These are phyloP conservation scores for Pontederia crassipes DNA, from an alignment of 176 grass and related monocot species.

Conservation along the genomic window DNA sequence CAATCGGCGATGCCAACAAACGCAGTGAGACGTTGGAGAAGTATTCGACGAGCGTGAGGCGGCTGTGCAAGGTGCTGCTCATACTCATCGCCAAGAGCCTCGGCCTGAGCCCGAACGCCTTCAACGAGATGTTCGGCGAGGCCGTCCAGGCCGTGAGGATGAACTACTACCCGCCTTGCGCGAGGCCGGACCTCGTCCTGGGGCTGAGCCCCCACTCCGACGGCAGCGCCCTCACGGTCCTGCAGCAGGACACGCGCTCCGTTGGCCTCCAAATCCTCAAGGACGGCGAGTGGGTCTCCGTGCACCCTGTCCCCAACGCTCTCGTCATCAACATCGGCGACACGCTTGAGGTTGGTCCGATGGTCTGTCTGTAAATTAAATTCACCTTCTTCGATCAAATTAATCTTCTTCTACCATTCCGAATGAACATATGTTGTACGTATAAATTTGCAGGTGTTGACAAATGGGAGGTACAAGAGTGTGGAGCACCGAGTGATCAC, in stretches of 20 bases:
- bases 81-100: constrained; percentile 42
- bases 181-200: constrained; percentile 57
- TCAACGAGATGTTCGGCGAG: constrained; percentile 67
- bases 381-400: background rate
- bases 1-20: too few species aligned
- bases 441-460: background rate
- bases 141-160: constrained; percentile 75
- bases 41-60: constrained; percentile 55
- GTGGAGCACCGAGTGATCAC: background rate
- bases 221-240: constrained; percentile 78
- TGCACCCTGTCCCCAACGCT: constrained; percentile 34
- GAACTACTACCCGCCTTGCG: constrained; percentile 80
- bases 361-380: too few species aligned
- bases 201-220: constrained; percentile 79
- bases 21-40: constrained; percentile 33
- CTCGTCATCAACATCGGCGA: constrained; percentile 75
- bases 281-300: constrained; percentile 40
- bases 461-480: background rate
- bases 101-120: constrained; percentile 21
- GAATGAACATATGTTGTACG: background rate
- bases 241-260: constrained; percentile 56
- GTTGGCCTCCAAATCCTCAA: constrained; percentile 62
- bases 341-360: constrained; percentile 32
- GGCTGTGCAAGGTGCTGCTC: constrained; percentile 39
- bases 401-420: background rate